Conservation (phyloP, 176 grass and related monocot genomes). For the Aechmea fasciata region DNA sequence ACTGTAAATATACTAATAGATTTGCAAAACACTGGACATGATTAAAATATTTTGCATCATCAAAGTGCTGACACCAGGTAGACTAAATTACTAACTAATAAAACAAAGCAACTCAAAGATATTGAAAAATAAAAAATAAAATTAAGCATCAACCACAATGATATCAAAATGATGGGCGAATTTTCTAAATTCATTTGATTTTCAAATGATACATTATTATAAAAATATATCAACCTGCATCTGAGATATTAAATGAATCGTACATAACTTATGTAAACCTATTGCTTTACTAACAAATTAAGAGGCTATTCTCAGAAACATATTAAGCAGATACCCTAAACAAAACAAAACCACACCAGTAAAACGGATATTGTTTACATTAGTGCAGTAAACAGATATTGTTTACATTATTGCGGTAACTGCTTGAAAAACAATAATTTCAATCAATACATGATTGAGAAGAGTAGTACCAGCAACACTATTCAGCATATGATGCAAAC, state of each 20-base stretch:
- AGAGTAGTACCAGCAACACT: slow-evolving; percentile 69
- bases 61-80: no score
- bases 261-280: neutral
- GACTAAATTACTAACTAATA: no score
- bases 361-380: neutral
- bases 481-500: slow-evolving; percentile 93
- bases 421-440: neutral
- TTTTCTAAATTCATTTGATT: no score
- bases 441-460: slow-evolving; percentile 6
- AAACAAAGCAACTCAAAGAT: no score
- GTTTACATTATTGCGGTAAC: neutral
- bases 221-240: neutral
- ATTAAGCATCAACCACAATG: no score
- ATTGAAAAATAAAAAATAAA: no score
- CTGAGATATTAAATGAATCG: neutral
- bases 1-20: no score
- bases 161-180: no score
- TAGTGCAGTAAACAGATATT: neutral
- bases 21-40: no score
- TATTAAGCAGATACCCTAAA: neutral
- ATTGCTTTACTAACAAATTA: neutral
- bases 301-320: neutral
- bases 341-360: neutral
- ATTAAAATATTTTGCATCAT: no score
- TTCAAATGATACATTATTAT: neutral